phyloP scores from a whole-genome alignment of 73 alveolate genomes.

The Tetrahymena elliotti region DNA sequence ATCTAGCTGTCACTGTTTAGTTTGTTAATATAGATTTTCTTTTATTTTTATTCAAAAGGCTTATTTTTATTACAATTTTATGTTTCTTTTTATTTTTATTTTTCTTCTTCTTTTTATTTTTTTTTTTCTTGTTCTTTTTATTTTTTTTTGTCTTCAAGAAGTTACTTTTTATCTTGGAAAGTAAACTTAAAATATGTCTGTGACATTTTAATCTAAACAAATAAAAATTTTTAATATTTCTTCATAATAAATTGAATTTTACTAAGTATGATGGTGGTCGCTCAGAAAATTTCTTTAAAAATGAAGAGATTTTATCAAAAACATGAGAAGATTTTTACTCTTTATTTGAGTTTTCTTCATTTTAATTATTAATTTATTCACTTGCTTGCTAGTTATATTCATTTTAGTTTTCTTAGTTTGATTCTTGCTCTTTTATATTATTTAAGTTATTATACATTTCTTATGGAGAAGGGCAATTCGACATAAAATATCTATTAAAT shows the following conservation, averaged over 20 bases:
- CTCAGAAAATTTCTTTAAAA: not conserved
- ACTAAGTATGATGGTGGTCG: not conserved
- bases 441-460: not conserved
- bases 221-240: no score
- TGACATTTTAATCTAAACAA: not conserved
- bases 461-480: not conserved
- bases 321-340: not conserved
- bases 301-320: not conserved
- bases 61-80: no score
- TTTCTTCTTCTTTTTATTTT: not conserved
- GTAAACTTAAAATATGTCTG: not conserved
- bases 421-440: not conserved
- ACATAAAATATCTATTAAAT: not conserved
- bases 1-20: not conserved
- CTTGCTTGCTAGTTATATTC: not conserved
- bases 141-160: not conserved
- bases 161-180: not conserved
- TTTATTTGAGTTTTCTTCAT: not conserved
- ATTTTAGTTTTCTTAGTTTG: not conserved
- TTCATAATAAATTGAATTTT: not conserved
- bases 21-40: no score
- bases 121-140: not conserved
- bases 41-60: not conserved
- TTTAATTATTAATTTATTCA: not conserved
- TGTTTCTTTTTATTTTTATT: not conserved